phyloP scores from a whole-genome alignment of 2,329 filamentous ascomycete genomes.

The Alternaria rosae region DNA sequence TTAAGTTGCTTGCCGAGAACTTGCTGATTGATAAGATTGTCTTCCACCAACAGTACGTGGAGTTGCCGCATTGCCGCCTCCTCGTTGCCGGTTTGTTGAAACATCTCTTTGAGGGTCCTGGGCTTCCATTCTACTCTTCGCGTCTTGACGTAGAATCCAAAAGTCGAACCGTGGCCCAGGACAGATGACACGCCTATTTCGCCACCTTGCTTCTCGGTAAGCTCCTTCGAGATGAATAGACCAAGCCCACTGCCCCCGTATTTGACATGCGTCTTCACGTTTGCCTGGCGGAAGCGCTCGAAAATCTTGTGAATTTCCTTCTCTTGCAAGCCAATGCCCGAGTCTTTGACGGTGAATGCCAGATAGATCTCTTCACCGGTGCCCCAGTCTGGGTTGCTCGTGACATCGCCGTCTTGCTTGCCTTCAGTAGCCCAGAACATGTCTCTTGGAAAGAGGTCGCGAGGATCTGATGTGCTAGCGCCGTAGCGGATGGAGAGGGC shows the following conservation, averaged over 20 bases:
- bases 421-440: constrained; percentile 44
- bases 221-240: constrained; percentile 56
- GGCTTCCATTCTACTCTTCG: constrained; percentile 29
- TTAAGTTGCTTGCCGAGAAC: constrained; percentile 47
- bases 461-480: constrained; percentile 36
- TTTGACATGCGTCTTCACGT: constrained; percentile 47
- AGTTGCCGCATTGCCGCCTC: constrained; percentile 19
- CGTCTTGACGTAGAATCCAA: constrained; percentile 55
- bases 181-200: constrained; percentile 55
- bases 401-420: constrained; percentile 32
- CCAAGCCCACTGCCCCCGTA: constrained; percentile 57
- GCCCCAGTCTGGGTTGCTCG: constrained; percentile 45
- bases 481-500: constrained; percentile 51
- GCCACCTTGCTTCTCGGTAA: constrained; percentile 56
- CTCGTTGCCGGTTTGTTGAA: constrained; percentile 6
- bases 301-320: constrained; percentile 52
- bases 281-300: constrained; percentile 47
- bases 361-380: constrained; percentile 51
- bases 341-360: constrained; percentile 49
- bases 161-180: constrained; percentile 50
- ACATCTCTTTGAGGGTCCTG: constrained; percentile 12
- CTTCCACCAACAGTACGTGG: constrained; percentile 47
- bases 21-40: constrained; percentile 51
- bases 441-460: constrained; percentile 31
- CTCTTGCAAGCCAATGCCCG: constrained; percentile 51